Base-by-base conservation (phyloP, 306 rosid species). In the Cercis canadensis region DNA sequence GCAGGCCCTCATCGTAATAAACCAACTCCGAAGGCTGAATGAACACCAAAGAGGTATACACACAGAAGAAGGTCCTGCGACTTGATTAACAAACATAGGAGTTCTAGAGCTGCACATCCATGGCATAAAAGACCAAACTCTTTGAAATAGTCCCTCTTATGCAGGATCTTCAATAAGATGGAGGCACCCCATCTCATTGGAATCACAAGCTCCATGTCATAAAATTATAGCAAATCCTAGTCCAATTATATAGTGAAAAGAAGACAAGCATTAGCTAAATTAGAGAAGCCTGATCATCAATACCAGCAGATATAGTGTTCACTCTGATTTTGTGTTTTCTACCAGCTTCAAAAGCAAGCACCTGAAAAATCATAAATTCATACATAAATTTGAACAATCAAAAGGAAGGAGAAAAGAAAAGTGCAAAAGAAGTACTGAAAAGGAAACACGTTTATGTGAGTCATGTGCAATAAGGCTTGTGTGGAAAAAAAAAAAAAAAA, bases 331-430 rank as follows among this genome's bases (percentile, higher is more conserved):
- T 84, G 80, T 87, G 83, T 81, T 81, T 92, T 83, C 98, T 85
- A 40, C 98, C 98, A 8, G 96, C 98, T 88, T 92, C 98, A 66
- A 92, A 92, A 75, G 98, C 98, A 76, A 92, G 98, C 74, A 92
- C 97, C 98, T 92, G 81, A 56, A 68, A 44, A 10, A 4, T 21
- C 44, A 8, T 43, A 50, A 62, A 49, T 70, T 68, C 31, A 59
- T 50, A 16, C 29, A 71, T 29, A 52, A 24, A 24, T 24, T 24
- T 24, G 47, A 50, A 43, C 11, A 18, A 61, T 24, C 29, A 4
- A 6, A 24, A 24, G 29, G 29, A 5, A 53, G 43, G 8, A 16
- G 41, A 46, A 40, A 43, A 12, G 7, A 56, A 15, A 31, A 40
- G 21, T 29, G 1, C 12, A 13, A 29, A 29, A 21, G 49, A 53